Conservation (phyloP, 345 rosid species). For the Brassica rapa region DNA sequence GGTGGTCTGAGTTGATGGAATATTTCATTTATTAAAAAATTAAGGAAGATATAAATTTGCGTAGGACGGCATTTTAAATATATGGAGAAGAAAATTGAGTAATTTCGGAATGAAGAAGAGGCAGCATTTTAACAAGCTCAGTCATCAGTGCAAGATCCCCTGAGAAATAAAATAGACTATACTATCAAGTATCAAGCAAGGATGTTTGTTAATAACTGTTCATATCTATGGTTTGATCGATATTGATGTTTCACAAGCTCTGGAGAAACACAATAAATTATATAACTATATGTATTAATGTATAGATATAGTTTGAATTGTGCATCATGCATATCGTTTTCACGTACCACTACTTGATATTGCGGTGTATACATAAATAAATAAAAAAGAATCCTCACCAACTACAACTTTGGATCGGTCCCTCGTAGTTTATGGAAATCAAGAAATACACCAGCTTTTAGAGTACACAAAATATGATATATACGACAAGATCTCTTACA, state of each 20-base stretch:
- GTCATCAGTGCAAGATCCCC: too few relatives aligned
- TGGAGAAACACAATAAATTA: not conserved
- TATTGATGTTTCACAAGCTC: not conserved
- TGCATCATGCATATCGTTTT: not conserved
- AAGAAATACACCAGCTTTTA: not conserved
- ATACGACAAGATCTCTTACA: not conserved
- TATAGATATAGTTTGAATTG: too few relatives aligned
- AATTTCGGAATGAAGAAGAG: too few relatives aligned
- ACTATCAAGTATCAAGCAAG: too few relatives aligned
- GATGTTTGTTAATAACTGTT: too few relatives aligned
- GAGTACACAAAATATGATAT: not conserved
- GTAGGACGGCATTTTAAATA: too few relatives aligned
- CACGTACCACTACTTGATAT: not conserved
- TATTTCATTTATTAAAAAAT: not conserved
- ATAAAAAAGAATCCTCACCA: not conserved
- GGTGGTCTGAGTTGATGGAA: conserved; percentile 9
- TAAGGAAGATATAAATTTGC: too few relatives aligned
- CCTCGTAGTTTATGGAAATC: not conserved
- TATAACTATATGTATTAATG: too few relatives aligned
- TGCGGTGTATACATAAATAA: not conserved
- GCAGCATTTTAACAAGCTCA: too few relatives aligned
- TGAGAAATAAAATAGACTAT: too few relatives aligned
- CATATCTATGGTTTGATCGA: too few relatives aligned
- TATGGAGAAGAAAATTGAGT: too few relatives aligned
- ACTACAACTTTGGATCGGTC: not conserved